Base-by-base conservation (phyloP, 176 grass and related monocot species). In the Zea luxurians region DNA sequence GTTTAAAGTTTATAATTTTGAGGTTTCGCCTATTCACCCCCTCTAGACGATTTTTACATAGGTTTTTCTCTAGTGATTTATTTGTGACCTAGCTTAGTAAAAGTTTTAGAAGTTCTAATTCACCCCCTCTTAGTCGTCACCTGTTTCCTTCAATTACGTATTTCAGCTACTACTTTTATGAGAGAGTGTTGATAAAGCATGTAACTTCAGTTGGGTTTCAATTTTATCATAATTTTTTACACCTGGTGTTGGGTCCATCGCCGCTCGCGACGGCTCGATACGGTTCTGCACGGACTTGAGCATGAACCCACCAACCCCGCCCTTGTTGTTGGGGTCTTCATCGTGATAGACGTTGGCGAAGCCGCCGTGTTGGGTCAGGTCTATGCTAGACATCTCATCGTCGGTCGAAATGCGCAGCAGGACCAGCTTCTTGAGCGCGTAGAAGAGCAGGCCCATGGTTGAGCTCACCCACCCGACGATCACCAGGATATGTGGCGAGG, bases 401-500 rank as follows among this genome's bases (percentile, higher is more conserved):
- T 93, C 88, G n/a, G 80, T 48, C 3, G 90, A 93, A 84, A 97
- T 83, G 68, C 93, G 76, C 44, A 97, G 88, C 61, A 97, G 82
- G 4, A 60, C 73, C 5, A 91, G 53, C 81, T 91, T 97, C 64
- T 75, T 68, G n/a, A 97, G 88, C 13, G 72, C 43, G 8, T 67
- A 80, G 81, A 97, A 97, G 17, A 97, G 86, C 48, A 88, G 88
- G 13, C 80, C 93, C 93, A 97, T 97, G 69, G 93, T 97, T 80
- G 42, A 78, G 50, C 74, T 87, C 1, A 97, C 93, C 88, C 88
- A 97, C 8, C 88, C 93, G 37, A 78, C 49, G 80, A 93, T 97
- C 1, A 92, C 86, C 13, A 97, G 80, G 78, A 97, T 93, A 64
- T 82, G 66, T 90, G 0, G 54, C 93, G 4, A 97, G 84, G 13